Evolutionary conservation across 2,329 filamentous ascomycete genomes (phyloP).

Genomic region (Teratosphaeria gauchensis): DNA sequence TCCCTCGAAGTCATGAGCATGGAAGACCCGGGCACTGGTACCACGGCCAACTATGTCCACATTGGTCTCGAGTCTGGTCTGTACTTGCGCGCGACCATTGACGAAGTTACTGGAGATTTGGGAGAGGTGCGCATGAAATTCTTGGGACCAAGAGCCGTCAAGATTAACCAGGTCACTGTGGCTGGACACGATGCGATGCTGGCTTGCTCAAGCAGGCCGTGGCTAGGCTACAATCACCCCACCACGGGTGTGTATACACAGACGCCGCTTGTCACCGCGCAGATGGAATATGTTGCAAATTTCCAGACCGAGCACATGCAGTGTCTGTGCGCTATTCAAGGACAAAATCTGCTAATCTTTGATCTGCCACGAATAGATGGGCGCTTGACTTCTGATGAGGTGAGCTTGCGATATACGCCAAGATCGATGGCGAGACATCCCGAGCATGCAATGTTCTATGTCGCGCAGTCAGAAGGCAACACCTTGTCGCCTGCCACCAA

Average conservation of each 20-base stretch:
- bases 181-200: slow-evolving; percentile 62
- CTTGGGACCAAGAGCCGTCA: slow-evolving; percentile 79
- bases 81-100: slow-evolving; percentile 87
- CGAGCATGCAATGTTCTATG: slow-evolving; percentile 81
- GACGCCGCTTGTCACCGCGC: slow-evolving; percentile 67
- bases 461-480: slow-evolving; percentile 88
- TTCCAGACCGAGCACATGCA: slow-evolving; percentile 76
- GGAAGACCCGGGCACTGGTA: slow-evolving; percentile 84
- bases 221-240: slow-evolving; percentile 87
- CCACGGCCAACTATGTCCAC: slow-evolving; percentile 83
- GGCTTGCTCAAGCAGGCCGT: slow-evolving; percentile 85
- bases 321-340: slow-evolving; percentile 28
- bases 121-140: slow-evolving; percentile 93
- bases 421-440: slow-evolving; percentile 81
- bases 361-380: slow-evolving; percentile 39
- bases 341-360: slow-evolving; percentile 52
- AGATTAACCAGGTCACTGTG: slow-evolving; percentile 83
- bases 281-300: slow-evolving; percentile 86
- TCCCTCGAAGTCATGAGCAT: slow-evolving; percentile 88
- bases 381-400: slow-evolving; percentile 8
- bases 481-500: slow-evolving; percentile 44
- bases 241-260: slow-evolving; percentile 83
- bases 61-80: slow-evolving; percentile 94
- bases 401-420: slow-evolving; percentile 68
- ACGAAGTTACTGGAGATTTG: slow-evolving; percentile 90